phyloP scores from a whole-genome alignment of 2,329 filamentous ascomycete genomes.

The Amesomyces nigricolor region DNA sequence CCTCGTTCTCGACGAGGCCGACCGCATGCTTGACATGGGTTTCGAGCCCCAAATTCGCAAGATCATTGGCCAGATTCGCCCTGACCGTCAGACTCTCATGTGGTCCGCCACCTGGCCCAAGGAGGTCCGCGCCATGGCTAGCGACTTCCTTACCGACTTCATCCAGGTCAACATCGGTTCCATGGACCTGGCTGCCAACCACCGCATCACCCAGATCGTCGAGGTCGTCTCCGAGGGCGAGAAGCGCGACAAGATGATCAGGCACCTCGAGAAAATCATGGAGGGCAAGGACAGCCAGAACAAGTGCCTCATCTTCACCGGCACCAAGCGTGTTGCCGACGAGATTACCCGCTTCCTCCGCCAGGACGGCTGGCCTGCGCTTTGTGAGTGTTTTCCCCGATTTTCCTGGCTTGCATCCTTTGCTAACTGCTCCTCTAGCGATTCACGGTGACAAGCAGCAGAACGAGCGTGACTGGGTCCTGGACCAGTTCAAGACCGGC shows the following conservation, averaged over 20 bases:
- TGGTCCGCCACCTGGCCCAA: conserved; percentile 99
- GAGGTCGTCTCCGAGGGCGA: conserved; percentile 95
- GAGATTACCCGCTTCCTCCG: conserved; percentile 96
- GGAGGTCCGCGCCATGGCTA: conserved; percentile 87
- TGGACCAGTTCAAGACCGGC: conserved; percentile 98
- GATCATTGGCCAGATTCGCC: conserved; percentile 95
- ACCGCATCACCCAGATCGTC: conserved; percentile 95
- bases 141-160: conserved; percentile 89
- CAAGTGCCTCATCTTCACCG: conserved; percentile 93
- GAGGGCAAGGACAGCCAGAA: conserved; percentile 88
- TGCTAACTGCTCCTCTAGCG: conserved; percentile 50
- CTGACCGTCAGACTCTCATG: conserved; percentile 98
- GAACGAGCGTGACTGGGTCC: conserved; percentile 98
- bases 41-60: conserved; percentile 99
- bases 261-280: conserved; percentile 97
- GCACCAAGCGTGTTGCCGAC: conserved; percentile 91
- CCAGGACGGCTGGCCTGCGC: conserved; percentile 94
- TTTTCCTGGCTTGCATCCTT: conserved; percentile 37
- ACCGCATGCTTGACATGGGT: conserved; percentile 99
- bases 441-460: conserved; percentile 99
- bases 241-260: conserved; percentile 96
- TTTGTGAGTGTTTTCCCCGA: conserved; percentile 63
- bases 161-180: conserved; percentile 99
- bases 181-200: conserved; percentile 91
- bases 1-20: conserved; percentile 95